Percentiles rank a stretch among this genome's conserved stretches.
Evolutionary conservation across 805 yeast genomes (phyloP).

Genomic region (Spathaspora gorwiae): DNA sequence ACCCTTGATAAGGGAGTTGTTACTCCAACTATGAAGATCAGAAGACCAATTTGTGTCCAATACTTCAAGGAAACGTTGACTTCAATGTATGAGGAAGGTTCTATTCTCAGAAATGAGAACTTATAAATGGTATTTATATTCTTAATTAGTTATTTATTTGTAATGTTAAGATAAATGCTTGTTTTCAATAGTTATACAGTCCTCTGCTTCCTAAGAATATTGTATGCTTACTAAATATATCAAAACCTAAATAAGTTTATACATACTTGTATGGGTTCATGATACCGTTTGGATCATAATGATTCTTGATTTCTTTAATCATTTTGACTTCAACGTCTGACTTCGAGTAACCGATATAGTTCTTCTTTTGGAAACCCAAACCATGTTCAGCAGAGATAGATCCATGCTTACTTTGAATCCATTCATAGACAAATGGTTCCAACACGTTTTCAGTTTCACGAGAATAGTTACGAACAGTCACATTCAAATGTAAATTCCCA

Average conservation of each 20-base stretch:
- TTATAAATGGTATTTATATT: conserved; percentile 11
- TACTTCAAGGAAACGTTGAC: conserved; percentile 22
- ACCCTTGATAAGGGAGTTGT: conserved; percentile 33
- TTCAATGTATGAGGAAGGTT: conserved; percentile 34
- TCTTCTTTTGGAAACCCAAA: conserved; percentile 92
- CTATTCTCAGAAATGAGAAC: conserved; percentile 18
- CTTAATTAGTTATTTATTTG: not conserved
- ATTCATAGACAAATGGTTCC: conserved; percentile 95
- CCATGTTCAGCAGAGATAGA: conserved; percentile 98
- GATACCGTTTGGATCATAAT: conserved; percentile 86
- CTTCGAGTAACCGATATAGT: conserved; percentile 83
- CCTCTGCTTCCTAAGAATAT: no score
- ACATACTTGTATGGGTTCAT: conserved; percentile 93
- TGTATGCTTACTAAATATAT: no score
- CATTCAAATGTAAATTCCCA: conserved; percentile 92
- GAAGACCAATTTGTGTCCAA: conserved; percentile 33
- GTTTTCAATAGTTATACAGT: not conserved
- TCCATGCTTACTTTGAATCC: conserved; percentile 69
- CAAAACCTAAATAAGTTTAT: conserved; percentile 18
- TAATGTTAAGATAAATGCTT: not conserved
- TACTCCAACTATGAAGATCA: conserved; percentile 41
- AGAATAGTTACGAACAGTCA: conserved; percentile 79
- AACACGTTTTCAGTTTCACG: conserved; percentile 73
- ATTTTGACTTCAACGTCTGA: conserved; percentile 61
- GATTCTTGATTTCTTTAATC: conserved; percentile 75